Base-by-base conservation (phyloP, 208 protist genomes). In the Trypanosoma grayi region DNA sequence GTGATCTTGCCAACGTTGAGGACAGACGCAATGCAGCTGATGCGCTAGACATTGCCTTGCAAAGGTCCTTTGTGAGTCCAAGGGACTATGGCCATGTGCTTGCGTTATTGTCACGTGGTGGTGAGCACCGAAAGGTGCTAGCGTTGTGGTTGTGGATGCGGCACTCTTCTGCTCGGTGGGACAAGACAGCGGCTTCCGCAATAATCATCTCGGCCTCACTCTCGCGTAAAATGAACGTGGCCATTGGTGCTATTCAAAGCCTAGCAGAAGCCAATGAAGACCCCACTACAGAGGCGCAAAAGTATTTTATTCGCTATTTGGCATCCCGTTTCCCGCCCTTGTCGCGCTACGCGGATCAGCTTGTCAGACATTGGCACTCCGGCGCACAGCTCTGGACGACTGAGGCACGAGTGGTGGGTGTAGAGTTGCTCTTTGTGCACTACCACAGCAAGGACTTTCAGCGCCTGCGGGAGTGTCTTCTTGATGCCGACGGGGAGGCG, bases 111-210 rank as follows among this genome's bases (percentile, higher is more conserved):
- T 54, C 69, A 51, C 60, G 45, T 8, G 44, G 65, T 30, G 55
- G 59, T 6, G 59, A 81, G 2, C 61, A 74, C n/a, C 56, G 56
- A 14, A 66, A 61, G 13, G 74, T 83, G 18, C 46, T 64, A 9
- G 45, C 43, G 20, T 65, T 87, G 46, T 94, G 88, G 85, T 56
- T 27, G n/a, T 94, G 88, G 85, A 79, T 92, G 81, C 76, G 67
- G 54, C 81, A 94, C 74, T 86, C 88, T 5, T 88, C 85, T 4
- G 88, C 83, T 14, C 74, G 75, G 33, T 92, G 85, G 83, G 81
- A 94, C 55, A 33, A 55, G 10, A 70, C 44, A 6, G 77, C 85
- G 4, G 80, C 57, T 18, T 92, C 85, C 0, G 72, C 79, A 0
- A 79, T 77, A 0, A 66, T 94, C 37, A 53, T 68, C 33, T 82